Evolutionary conservation across 2,329 filamentous ascomycete genomes (phyloP).

Genomic region (Microcera coccophila): DNA sequence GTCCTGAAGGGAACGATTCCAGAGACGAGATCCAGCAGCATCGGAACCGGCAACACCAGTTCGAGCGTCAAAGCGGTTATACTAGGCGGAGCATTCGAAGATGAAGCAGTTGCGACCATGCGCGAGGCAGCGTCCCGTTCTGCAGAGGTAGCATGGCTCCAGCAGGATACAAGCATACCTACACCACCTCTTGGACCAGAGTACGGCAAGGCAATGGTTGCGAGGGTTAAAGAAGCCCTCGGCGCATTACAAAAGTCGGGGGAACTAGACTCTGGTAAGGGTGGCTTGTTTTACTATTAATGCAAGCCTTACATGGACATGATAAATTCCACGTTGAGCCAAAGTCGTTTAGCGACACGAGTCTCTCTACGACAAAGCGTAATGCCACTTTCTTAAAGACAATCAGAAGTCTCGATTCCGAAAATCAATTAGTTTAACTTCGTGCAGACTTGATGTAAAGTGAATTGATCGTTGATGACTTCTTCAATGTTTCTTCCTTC

Average conservation of each 20-base stretch:
- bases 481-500: no score
- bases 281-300: constrained; percentile 7
- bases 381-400: no score
- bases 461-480: no score
- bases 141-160: constrained; percentile 21
- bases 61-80: constrained; percentile 12
- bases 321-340: no score
- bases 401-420: no score
- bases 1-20: constrained; percentile 11
- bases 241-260: constrained; percentile 17
- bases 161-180: constrained; percentile 17
- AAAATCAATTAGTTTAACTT: no score
- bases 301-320: no score
- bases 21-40: constrained; percentile 1
- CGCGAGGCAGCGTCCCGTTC: constrained; percentile 6
- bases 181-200: constrained; percentile 24
- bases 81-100: constrained; percentile 22
- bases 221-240: constrained; percentile 23
- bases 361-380: no score
- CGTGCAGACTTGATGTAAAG: no score
- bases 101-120: constrained; percentile 7
- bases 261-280: constrained; percentile 14
- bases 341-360: no score
- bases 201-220: constrained; percentile 26
- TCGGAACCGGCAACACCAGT: constrained; percentile 4